Conservation (phyloP, 1,284 basidiomycete species). For the Marasmius fiardii region DNA sequence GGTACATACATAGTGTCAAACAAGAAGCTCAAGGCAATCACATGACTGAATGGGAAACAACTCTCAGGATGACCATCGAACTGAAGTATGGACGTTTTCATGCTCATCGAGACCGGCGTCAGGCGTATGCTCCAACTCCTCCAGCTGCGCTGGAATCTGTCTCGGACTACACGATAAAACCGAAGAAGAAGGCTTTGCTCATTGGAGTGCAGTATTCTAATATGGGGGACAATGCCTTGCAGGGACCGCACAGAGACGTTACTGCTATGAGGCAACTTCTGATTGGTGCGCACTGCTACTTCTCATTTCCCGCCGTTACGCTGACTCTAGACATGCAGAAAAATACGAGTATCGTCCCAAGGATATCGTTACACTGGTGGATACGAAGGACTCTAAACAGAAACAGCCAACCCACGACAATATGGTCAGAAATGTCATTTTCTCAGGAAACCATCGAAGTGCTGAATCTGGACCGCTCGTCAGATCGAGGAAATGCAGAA, state of each 20-base stretch:
- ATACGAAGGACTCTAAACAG: slow-evolving; percentile 15
- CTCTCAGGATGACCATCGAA: too few species aligned
- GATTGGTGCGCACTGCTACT: slow-evolving; percentile 11
- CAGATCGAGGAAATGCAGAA: slow-evolving; percentile 29
- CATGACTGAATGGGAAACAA: too few species aligned
- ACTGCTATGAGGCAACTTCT: slow-evolving; percentile 14
- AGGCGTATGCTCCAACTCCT: too few species aligned
- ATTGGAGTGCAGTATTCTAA: slow-evolving; percentile 16
- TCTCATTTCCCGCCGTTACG: background rate
- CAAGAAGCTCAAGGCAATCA: too few species aligned
- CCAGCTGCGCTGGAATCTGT: too few species aligned
- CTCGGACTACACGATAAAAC: too few species aligned
- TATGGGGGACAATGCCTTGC: slow-evolving; percentile 5
- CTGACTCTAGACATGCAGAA: slow-evolving; percentile 16
- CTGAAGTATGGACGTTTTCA: too few species aligned
- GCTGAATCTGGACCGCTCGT: background rate
- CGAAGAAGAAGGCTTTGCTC: slow-evolving; percentile 18
- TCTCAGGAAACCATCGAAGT: background rate
- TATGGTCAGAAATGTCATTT: slow-evolving; percentile 21
- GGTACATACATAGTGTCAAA: too few species aligned
- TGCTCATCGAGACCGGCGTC: too few species aligned
- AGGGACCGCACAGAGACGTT: slow-evolving; percentile 19
- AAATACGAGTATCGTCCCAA: slow-evolving; percentile 21
- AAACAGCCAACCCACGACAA: slow-evolving; percentile 20
- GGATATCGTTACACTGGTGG: slow-evolving; percentile 29